phyloP scores from a whole-genome alignment of 2,329 filamentous ascomycete species.

The Stemphylium beticola region DNA sequence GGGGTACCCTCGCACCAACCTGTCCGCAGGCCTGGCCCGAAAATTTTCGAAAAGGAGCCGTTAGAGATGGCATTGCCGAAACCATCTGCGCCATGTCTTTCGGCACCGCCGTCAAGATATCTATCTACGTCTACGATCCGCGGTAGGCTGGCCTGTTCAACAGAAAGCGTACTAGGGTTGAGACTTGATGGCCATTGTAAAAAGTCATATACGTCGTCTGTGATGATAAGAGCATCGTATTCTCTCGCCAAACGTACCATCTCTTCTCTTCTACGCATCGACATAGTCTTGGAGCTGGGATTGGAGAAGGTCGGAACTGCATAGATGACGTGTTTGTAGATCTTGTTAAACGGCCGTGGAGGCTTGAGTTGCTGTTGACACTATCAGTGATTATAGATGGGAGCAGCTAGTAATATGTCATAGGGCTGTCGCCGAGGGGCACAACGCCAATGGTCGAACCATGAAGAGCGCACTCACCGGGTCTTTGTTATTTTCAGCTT shows the following conservation, averaged over 20 bases:
- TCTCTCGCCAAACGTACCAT: conserved; percentile 79
- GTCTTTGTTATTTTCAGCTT: conserved; percentile 45
- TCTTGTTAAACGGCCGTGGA: conserved; percentile 68
- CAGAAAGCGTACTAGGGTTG: conserved; percentile 28
- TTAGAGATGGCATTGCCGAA: conserved; percentile 88
- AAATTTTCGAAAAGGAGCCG: conserved; percentile 88
- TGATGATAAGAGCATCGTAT: conserved; percentile 81
- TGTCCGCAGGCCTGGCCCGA: conserved; percentile 78
- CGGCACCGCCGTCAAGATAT: conserved; percentile 64
- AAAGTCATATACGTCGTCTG: conserved; percentile 94
- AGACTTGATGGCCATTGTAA: conserved; percentile 72
- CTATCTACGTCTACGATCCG: conserved; percentile 81
- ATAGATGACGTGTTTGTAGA: conserved; percentile 89
- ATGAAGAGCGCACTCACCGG: conserved; percentile 49
- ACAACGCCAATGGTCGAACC: background rate
- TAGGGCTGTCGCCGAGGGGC: background rate
- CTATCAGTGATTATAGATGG: conserved; percentile 15
- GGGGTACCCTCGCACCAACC: conserved; percentile 84
- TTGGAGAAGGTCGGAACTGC: conserved; percentile 88
- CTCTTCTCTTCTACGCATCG: conserved; percentile 66
- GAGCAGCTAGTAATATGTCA: background rate
- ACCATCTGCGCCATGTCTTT: conserved; percentile 55
- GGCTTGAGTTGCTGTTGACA: conserved; percentile 61
- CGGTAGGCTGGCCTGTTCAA: conserved; percentile 62
- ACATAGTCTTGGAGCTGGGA: conserved; percentile 84